Conservation (phyloP, 306 rosid genomes). For the Fagus crenata region DNA sequence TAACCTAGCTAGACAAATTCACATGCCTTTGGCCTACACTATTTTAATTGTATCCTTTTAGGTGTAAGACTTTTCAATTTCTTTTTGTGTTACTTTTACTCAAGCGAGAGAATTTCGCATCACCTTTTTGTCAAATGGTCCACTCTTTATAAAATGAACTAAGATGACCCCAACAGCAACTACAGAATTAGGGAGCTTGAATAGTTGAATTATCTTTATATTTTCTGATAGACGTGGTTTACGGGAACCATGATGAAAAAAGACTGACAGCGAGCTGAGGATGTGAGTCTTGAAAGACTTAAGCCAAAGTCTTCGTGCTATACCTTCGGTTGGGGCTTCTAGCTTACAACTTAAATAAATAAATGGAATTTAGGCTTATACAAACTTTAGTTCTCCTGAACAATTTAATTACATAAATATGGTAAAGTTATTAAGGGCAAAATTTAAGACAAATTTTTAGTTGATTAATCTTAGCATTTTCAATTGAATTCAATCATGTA, state of each 20-base stretch:
- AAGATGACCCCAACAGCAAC: not conserved
- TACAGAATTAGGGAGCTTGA: not conserved
- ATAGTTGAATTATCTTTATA: not conserved
- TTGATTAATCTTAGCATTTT: too few relatives aligned
- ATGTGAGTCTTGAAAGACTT: not conserved
- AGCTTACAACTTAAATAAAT: too few relatives aligned
- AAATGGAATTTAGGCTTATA: too few relatives aligned
- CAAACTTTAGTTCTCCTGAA: too few relatives aligned
- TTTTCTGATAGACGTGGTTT: not conserved
- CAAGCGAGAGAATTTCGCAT: not conserved
- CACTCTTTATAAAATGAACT: not conserved
- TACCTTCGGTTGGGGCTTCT: not conserved
- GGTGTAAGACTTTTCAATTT: not conserved
- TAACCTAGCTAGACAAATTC: not conserved
- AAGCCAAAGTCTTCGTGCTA: conserved; percentile 1
- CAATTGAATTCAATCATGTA: too few relatives aligned
- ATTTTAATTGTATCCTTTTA: not conserved
- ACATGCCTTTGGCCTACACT: not conserved
- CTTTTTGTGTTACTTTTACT: not conserved
- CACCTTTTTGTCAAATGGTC: not conserved
- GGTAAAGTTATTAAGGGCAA: too few relatives aligned
- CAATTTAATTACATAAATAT: too few relatives aligned
- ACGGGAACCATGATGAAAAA: not conserved
- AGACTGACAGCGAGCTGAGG: not conserved
- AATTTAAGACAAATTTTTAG: too few relatives aligned